Percentiles rank a stretch among this genome's conserved stretches.
Evolutionary conservation across 2,329 filamentous ascomycete genomes (phyloP).

Genomic region (Fusarium vanettenii): DNA sequence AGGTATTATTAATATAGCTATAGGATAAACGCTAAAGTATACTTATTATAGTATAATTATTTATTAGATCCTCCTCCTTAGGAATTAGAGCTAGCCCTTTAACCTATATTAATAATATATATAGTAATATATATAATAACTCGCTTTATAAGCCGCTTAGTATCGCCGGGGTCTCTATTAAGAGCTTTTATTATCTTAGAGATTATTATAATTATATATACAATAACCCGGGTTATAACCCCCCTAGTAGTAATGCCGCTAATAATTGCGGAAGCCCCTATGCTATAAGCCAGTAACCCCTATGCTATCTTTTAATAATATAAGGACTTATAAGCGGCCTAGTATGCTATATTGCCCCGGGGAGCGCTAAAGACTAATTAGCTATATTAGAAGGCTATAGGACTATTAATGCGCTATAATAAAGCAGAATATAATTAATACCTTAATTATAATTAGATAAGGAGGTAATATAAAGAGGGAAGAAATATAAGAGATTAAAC

Average conservation of each 20-base stretch:
- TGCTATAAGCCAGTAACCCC: background rate
- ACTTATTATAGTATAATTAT: background rate
- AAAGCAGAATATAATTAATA: conserved; percentile 7
- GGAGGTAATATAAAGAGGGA: background rate
- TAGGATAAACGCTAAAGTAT: no score
- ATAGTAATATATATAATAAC: conserved; percentile 1
- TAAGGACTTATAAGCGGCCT: conserved; percentile 1
- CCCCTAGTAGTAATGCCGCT: background rate
- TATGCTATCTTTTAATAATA: conserved; percentile 19
- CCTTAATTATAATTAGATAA: conserved; percentile 10
- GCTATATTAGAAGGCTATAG: conserved; percentile 1
- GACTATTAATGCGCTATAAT: background rate
- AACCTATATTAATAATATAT: background rate
- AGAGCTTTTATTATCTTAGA: background rate
- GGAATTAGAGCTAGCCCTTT: no score
- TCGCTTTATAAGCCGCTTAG: background rate
- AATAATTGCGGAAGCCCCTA: background rate
- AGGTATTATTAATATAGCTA: no score
- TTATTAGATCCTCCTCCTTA: background rate
- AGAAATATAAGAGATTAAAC: background rate
- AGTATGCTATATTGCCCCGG: background rate
- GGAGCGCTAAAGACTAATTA: conserved; percentile 3
- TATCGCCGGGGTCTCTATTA: background rate
- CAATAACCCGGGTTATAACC: background rate
- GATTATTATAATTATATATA: conserved; percentile 2